These are phyloP conservation scores for Syncephalastrum sp. DNA, from an alignment of 371 early-diverging fungal species.

Conservation along the genomic window DNA sequence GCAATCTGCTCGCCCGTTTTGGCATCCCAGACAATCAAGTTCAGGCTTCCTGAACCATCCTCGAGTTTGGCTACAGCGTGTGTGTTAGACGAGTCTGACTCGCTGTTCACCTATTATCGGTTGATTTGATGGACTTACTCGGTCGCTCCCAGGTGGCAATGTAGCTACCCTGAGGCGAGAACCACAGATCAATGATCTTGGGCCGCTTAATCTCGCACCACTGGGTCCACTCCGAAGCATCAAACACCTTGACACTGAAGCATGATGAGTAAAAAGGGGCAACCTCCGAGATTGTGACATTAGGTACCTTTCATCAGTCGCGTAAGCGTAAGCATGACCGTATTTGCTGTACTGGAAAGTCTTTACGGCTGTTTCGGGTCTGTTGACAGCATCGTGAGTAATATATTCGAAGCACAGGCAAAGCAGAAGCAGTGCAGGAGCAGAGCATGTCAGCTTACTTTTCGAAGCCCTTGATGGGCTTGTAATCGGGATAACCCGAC, in stretches of 20 bases:
- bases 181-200: slow-evolving; percentile 81
- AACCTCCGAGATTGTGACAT: not conserved
- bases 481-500: slow-evolving; percentile 58
- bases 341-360: slow-evolving; percentile 82
- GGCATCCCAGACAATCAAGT: slow-evolving; percentile 81
- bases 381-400: slow-evolving; percentile 10
- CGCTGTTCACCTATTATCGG: not conserved
- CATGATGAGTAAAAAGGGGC: not conserved
- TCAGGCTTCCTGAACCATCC: slow-evolving; percentile 73
- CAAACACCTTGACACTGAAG: slow-evolving; percentile 69
- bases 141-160: slow-evolving; percentile 87
- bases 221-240: slow-evolving; percentile 61
- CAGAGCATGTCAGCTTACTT: slow-evolving; percentile 32
- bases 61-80: slow-evolving; percentile 59
- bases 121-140: slow-evolving; percentile 45
- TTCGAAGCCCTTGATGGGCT: slow-evolving; percentile 47
- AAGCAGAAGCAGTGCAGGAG: too few relatives aligned
- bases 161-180: slow-evolving; percentile 90
- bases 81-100: not conserved
- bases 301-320: slow-evolving; percentile 62
- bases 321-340: slow-evolving; percentile 79
- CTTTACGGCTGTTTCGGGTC: slow-evolving; percentile 64
- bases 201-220: slow-evolving; percentile 65
- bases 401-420: not conserved
- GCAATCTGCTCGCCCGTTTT: slow-evolving; percentile 67